Base-by-base conservation (phyloP, 2,329 filamentous ascomycete species). In the Diaporthe sp. region DNA sequence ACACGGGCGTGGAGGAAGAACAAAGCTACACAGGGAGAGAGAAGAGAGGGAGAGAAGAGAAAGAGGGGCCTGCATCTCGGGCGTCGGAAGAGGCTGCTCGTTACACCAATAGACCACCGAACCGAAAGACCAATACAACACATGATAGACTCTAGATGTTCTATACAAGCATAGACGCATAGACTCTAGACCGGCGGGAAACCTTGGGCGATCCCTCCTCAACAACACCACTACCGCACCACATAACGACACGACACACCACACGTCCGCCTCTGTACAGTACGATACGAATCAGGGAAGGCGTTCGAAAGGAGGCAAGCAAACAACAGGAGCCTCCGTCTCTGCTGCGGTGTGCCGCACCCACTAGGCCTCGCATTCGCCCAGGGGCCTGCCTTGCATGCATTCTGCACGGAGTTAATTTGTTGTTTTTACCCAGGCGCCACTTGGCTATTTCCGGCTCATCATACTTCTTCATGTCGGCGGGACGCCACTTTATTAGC, bases 141-240 rank as follows among this genome's bases (percentile, higher is more conserved):
- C 22, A 67, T 33, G 64, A 67, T 67, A 67, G 64, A 67, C 64
- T 67, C 30, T 40, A 67, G 30, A 67, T 67, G 61, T 67, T 33
- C 64, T 67, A 67, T 52, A 67, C 64, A 67, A 7, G 47, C 30
- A 67, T 67, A 67, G 64, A 52, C 33, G 45, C 64, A 67, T 67
- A 67, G 64, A 67, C 64, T 35, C 33, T 52, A 67, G 45, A 52
- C 64, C 28, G 45, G 52, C 47, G 33, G 64, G 47, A 52, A 22
- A 15, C 12, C 19, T 13, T 25, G 57, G 15, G 17, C 45, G 33
- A 38, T 8, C 45, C n/a, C 15, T 1, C 4, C 13, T 28, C 3
- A 35, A 19, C 45, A 52, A 25, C 22, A 50, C 28, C 61, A 38
- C 61, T 28, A 50, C 19, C 40, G 7, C 42, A 58, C 19, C 33